Evolutionary conservation across 2,329 filamentous ascomycete genomes (phyloP), one percentile per base, ranked within the genome.

Genomic region (Bipolaris bicolor): DNA sequence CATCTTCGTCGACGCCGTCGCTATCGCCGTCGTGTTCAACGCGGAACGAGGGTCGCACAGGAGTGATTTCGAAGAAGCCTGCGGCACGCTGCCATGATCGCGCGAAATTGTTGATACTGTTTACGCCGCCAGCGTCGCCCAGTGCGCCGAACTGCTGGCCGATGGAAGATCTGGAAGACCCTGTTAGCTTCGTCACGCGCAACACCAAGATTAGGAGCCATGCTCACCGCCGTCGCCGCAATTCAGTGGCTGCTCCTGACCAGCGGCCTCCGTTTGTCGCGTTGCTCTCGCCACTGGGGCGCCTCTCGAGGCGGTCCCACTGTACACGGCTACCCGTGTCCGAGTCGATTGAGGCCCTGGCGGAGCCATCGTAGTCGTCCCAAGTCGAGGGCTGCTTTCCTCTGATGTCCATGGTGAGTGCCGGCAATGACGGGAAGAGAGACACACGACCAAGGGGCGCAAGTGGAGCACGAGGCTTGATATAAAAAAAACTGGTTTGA

Each of bases 51-150:
- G 88, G 87, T 15, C 88, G 86, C 53, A 90, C 88, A 5, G 92
- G 91, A 33, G 95, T 88, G 65, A 97, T 91, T 75, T 97, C 93
- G 62, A 87, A 85, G 76, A 98, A 98, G 55, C 85, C 89, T 24
- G 92, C 92, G 36, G 94, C 94, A 74, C 94, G 88, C 77, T 94
- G 91, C 90, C 92, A 97, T 67, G 91, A 96, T 59, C 90, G 86
- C 43, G 93, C 91, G 74, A 98, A 98, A 70, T 93, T 96, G 71
- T 95, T 89, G 68, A 98, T 90, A 76, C 91, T 96, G 81, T 98
- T 98, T 60, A 93, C 89, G 49, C 94, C 94, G 63, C 94, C 95
- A 46, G 91, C 88, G 59, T 96, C 88, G 64, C 90, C 68, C 18
- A 81, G 60, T 6, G 81, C 77, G 45, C 79, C 76, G 52, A 85